A percentile compares a stretch with the other conserved stretches of the same genome.
Conservation (phyloP, 1,139 yeast genomes). For the Petasospora rhodanensis region DNA sequence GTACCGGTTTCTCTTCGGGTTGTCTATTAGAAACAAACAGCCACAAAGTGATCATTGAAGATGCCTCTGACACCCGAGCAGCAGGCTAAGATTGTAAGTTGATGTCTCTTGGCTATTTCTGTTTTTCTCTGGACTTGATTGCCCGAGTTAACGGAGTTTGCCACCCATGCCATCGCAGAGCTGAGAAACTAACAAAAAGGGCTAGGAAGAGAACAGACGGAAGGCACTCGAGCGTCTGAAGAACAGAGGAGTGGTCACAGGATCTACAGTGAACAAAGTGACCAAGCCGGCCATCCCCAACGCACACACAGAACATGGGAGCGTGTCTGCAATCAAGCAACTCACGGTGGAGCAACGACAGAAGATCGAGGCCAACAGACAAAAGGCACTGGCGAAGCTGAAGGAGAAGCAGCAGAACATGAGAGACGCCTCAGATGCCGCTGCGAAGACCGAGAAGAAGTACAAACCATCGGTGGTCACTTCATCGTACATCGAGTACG, state of each 20-base stretch:
- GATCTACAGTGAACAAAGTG: slow-evolving; percentile 21
- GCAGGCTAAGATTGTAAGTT: slow-evolving; percentile 23
- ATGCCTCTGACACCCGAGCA: slow-evolving; percentile 24
- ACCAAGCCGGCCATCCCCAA: slow-evolving; percentile 18
- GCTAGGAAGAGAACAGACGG: slow-evolving; percentile 52
- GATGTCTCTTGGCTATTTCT: not conserved
- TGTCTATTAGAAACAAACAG: too few species aligned
- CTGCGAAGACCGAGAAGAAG: slow-evolving; percentile 7
- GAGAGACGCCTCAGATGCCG: slow-evolving; percentile 24
- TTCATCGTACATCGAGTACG: slow-evolving; percentile 84
- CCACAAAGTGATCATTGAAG: too few species aligned
- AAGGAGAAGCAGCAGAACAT: slow-evolving; percentile 30
- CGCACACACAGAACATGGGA: slow-evolving; percentile 22
- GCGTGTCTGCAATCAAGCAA: slow-evolving; percentile 19
- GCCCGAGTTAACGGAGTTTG: not conserved
- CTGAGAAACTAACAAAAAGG: not conserved
- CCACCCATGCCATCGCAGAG: slow-evolving; percentile 2
- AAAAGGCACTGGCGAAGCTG: slow-evolving; percentile 52
- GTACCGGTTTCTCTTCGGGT: too few species aligned
- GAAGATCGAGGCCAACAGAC: slow-evolving; percentile 53
- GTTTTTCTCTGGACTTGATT: not conserved
- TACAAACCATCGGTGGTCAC: slow-evolving; percentile 41
- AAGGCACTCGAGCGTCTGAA: slow-evolving; percentile 55
- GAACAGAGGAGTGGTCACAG: slow-evolving; percentile 35
- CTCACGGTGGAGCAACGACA: slow-evolving; percentile 51